Evolutionary conservation across 306 rosid genomes (phyloP).

Genomic region (Medicago ruthenica): DNA sequence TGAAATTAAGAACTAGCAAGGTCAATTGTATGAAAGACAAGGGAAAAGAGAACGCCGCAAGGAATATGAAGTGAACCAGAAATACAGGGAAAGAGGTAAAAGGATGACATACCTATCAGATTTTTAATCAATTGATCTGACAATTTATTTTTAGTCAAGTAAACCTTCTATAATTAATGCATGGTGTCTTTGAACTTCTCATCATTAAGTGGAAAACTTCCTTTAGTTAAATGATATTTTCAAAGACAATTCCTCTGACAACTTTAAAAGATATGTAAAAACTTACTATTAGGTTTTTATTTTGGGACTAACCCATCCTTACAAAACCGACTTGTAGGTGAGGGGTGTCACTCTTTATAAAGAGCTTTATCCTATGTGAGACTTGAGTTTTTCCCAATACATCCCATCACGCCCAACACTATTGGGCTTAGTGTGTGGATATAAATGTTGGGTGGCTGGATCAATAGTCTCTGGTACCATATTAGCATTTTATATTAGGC

Average conservation of each 20-base stretch:
- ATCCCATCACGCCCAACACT: too few species aligned
- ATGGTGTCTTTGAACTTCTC: not conserved
- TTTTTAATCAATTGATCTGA: slow-evolving; percentile 26
- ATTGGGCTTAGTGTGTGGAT: too few species aligned
- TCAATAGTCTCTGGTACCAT: too few species aligned
- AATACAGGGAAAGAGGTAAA: slow-evolving; percentile 54
- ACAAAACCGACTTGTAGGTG: too few species aligned
- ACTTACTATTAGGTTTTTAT: too few species aligned
- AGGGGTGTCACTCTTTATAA: too few species aligned
- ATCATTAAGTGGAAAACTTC: not conserved
- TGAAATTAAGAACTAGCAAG: slow-evolving; percentile 37
- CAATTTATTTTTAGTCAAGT: not conserved
- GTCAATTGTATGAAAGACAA: not conserved
- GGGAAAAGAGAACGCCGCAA: slow-evolving; percentile 58
- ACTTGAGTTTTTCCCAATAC: too few species aligned
- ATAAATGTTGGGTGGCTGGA: too few species aligned
- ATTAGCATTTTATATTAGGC: too few species aligned
- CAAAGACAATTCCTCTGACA: not conserved
- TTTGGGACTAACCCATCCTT: too few species aligned
- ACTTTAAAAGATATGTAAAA: not conserved
- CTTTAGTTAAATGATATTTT: not conserved
- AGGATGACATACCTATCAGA: slow-evolving; percentile 33
- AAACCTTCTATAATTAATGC: not conserved
- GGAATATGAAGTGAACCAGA: slow-evolving; percentile 41
- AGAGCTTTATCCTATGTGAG: too few species aligned